Conservation (phyloP, 2,329 filamentous ascomycete species). For the Lachnellula cervina region DNA sequence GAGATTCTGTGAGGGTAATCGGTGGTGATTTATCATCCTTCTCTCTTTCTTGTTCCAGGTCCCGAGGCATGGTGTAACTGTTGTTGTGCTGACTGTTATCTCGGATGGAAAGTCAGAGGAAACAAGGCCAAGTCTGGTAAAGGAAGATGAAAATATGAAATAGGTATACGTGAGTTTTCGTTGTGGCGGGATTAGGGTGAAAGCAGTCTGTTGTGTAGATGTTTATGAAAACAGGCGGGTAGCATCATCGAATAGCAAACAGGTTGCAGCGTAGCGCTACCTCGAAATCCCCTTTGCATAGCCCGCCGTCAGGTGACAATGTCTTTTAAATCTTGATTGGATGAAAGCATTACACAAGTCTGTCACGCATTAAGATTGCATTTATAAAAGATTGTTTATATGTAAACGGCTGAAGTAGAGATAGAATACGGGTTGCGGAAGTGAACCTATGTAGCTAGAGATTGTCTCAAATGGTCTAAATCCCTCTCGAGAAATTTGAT, state of each 20-base stretch:
- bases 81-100: background rate
- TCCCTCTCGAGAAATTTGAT: too few relatives aligned
- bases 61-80: background rate
- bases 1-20: constrained; percentile 4
- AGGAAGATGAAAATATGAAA: background rate
- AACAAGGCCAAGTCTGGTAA: background rate
- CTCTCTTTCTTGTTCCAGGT: background rate
- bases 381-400: too few relatives aligned
- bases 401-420: too few relatives aligned
- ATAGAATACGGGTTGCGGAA: too few relatives aligned
- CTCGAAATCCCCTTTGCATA: background rate
- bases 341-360: background rate
- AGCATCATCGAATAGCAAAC: background rate
- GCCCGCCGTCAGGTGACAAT: background rate
- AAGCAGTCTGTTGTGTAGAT: background rate
- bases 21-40: constrained; percentile 2
- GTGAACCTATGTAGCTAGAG: too few relatives aligned
- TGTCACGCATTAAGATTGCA: too few relatives aligned
- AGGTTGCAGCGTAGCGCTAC: background rate
- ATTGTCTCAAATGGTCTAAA: too few relatives aligned
- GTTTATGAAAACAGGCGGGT: background rate
- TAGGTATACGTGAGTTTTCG: too few relatives aligned
- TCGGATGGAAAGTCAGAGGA: background rate
- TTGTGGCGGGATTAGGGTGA: background rate
- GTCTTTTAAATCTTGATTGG: background rate